Evolutionary conservation across 164 flowering plant species (phyloP).

Genomic region (Stephania yunnanensis): DNA sequence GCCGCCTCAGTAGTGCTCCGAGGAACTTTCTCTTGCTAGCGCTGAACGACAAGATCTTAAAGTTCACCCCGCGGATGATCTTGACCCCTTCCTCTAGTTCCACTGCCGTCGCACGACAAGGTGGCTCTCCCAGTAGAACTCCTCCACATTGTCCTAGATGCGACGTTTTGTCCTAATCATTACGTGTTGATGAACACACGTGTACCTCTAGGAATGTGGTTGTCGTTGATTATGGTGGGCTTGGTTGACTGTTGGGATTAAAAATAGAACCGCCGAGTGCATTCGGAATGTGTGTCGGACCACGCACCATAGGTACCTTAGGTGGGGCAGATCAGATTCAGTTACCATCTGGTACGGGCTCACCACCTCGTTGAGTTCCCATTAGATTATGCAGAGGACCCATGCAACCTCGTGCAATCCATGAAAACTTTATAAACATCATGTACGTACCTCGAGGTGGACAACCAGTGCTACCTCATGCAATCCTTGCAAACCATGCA

Average conservation of each 20-base stretch:
- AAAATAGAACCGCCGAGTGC: slow-evolving; percentile 96
- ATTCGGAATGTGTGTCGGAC: slow-evolving; percentile 90
- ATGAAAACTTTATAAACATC: too few relatives aligned
- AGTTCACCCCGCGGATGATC: slow-evolving; percentile 90
- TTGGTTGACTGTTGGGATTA: slow-evolving; percentile 84
- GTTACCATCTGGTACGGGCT: slow-evolving; percentile 68
- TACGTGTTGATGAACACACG: slow-evolving; percentile 96
- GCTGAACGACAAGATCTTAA: slow-evolving; percentile 79
- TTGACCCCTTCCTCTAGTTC: slow-evolving; percentile 51
- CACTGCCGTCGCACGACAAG: slow-evolving; percentile 34
- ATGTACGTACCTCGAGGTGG: too few relatives aligned
- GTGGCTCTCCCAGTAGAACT: slow-evolving; percentile 80
- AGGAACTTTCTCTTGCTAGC: slow-evolving; percentile 96
- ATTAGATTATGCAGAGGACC: slow-evolving; percentile 61
- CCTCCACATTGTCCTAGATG: slow-evolving; percentile 60
- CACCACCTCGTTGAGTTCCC: slow-evolving; percentile 80
- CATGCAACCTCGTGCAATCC: background rate
- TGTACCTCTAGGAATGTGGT: slow-evolving; percentile 72
- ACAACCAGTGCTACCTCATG: too few relatives aligned
- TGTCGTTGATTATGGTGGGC: slow-evolving; percentile 68
- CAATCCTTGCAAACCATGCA: too few relatives aligned
- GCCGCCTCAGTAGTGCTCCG: slow-evolving; percentile 86
- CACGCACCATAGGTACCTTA: slow-evolving; percentile 79
- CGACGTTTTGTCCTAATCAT: slow-evolving; percentile 70
- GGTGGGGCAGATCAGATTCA: slow-evolving; percentile 65